These are phyloP conservation scores for Trichoderma hamatum DNA, from an alignment of 2,329 filamentous ascomycete species.

Conservation along the genomic window DNA sequence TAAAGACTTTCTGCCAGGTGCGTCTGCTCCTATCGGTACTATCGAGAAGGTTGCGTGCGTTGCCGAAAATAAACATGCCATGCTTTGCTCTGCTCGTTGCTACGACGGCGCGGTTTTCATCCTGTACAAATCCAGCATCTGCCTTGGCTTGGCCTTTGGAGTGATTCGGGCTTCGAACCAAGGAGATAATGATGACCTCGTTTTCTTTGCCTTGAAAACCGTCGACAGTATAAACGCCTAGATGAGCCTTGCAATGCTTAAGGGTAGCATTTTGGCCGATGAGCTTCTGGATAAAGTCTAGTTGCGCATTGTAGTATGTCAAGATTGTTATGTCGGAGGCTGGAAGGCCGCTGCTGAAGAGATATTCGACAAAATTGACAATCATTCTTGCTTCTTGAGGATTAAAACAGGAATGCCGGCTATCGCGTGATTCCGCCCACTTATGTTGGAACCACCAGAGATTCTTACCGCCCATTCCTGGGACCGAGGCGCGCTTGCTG, in stretches of 20 bases:
- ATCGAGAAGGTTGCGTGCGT: conserved; percentile 58
- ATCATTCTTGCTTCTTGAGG: conserved; percentile 75
- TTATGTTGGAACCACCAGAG: conserved; percentile 52
- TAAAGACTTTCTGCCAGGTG: conserved; percentile 48
- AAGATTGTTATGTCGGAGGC: conserved; percentile 72
- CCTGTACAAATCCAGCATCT: conserved; percentile 72
- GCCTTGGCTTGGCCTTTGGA: conserved; percentile 34
- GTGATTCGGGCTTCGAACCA: conserved; percentile 69
- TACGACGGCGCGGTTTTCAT: conserved; percentile 61
- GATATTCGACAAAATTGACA: conserved; percentile 69
- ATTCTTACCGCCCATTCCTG: conserved; percentile 47
- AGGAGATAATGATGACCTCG: conserved; percentile 76
- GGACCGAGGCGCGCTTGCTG: conserved; percentile 44
- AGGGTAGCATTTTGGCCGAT: conserved; percentile 42
- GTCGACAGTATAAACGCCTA: conserved; percentile 78
- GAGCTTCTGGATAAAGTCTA: conserved; percentile 61
- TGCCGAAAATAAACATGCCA: conserved; percentile 85
- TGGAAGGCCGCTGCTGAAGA: conserved; percentile 67
- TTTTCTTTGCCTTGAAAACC: conserved; percentile 93
- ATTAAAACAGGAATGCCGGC: conserved; percentile 68
- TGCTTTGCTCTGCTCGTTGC: conserved; percentile 70
- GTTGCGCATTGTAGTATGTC: conserved; percentile 87
- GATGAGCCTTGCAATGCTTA: conserved; percentile 39
- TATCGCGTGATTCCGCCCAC: conserved; percentile 66
- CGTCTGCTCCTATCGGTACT: conserved; percentile 45